phyloP scores from a whole-genome alignment of 805 yeast species.

The Jamesozyma piceae region DNA sequence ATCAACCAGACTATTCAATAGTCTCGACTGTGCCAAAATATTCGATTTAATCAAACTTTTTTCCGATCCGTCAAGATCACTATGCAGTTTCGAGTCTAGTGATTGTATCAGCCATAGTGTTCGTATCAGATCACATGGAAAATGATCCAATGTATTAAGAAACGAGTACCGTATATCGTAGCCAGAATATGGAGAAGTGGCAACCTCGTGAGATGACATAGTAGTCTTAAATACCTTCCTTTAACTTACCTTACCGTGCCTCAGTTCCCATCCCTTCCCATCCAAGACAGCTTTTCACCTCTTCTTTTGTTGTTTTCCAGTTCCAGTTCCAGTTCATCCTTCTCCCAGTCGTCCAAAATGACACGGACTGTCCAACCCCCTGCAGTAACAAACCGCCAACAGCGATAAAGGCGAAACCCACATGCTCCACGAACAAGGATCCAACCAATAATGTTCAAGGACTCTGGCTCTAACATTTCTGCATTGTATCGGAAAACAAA shows the following conservation, averaged over 20 bases:
- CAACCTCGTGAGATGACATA: background rate
- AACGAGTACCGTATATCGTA: conserved; percentile 34
- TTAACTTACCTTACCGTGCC: too few relatives aligned
- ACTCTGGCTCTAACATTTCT: background rate
- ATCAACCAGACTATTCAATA: conserved; percentile 8
- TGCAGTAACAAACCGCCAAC: too few relatives aligned
- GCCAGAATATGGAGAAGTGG: background rate
- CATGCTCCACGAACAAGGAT: too few relatives aligned
- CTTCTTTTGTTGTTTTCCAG: too few relatives aligned
- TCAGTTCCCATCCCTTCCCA: too few relatives aligned
- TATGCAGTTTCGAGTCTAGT: conserved; percentile 15
- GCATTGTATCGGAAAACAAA: background rate
- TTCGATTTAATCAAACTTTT: background rate
- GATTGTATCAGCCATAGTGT: conserved; percentile 35
- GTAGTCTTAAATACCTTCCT: too few relatives aligned
- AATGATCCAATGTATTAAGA: conserved; percentile 34
- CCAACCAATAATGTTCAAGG: background rate
- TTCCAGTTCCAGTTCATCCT: too few relatives aligned
- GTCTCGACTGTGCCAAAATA: conserved; percentile 10
- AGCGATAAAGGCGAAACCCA: conserved; percentile 1
- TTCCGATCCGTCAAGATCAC: background rate
- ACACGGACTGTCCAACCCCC: too few relatives aligned
- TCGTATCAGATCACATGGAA: conserved; percentile 37
- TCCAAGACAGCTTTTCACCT: too few relatives aligned
- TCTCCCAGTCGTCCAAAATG: too few relatives aligned